A percentile compares a stretch with the other conserved stretches of the same genome.
These are phyloP conservation scores for Saccharomycopsis lassenensis DNA, from an alignment of 805 yeast genomes.

Conservation along the genomic window DNA sequence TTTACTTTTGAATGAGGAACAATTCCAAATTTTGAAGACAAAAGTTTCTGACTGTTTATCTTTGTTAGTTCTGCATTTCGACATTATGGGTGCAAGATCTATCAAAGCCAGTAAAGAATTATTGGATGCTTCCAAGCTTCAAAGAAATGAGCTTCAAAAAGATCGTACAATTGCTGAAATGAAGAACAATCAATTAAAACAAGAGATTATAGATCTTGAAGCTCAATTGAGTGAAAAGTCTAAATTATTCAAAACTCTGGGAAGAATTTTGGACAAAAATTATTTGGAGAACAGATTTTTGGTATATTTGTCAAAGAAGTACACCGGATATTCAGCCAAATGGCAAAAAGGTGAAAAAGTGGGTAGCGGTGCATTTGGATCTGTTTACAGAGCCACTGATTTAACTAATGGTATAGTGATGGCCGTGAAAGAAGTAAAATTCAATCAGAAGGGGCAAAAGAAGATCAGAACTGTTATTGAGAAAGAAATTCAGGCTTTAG, in stretches of 20 bases:
- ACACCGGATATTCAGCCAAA: slow-evolving; percentile 81
- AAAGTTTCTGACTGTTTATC: slow-evolving; percentile 95
- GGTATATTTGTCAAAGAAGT: slow-evolving; percentile 76
- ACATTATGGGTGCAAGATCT: slow-evolving; percentile 95
- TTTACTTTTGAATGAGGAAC: slow-evolving; percentile 64
- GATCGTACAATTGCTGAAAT: slow-evolving; percentile 9
- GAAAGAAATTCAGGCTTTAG: slow-evolving; percentile 94
- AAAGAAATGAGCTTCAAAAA: slow-evolving; percentile 12
- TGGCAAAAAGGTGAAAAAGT: slow-evolving; percentile 95
- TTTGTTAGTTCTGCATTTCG: slow-evolving; percentile 86
- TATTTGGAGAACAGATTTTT: slow-evolving; percentile 83
- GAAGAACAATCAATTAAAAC: slow-evolving; percentile 31
- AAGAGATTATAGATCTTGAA: slow-evolving; percentile 35
- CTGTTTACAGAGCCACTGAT: slow-evolving; percentile 84
- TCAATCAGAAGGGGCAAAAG: slow-evolving; percentile 76
- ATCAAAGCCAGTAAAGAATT: slow-evolving; percentile 35
- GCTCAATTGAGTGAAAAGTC: slow-evolving; percentile 38
- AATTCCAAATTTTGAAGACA: slow-evolving; percentile 57
- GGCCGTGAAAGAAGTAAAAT: slow-evolving; percentile 93
- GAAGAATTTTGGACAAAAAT: slow-evolving; percentile 80
- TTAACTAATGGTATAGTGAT: slow-evolving; percentile 90
- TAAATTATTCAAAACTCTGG: slow-evolving; percentile 52
- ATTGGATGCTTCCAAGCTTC: slow-evolving; percentile 12
- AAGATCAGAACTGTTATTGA: slow-evolving; percentile 80
- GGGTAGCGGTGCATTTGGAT: slow-evolving; percentile 95